Conservation (phyloP, 2,329 filamentous ascomycete species). For the Colletotrichum sidae region DNA sequence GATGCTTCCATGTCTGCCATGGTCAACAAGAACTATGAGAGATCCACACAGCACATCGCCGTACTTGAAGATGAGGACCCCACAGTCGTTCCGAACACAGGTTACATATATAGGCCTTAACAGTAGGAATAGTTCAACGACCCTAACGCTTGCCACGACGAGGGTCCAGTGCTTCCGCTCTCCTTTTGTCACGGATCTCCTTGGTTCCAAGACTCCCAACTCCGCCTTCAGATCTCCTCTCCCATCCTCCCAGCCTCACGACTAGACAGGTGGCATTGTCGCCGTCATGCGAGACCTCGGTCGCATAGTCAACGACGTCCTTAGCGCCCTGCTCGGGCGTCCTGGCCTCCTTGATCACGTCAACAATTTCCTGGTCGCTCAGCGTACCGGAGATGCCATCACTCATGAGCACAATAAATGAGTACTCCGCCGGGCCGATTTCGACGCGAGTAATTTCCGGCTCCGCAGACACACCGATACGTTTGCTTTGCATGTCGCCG, state of each 20-base stretch:
- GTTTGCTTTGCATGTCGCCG: constrained; percentile 91
- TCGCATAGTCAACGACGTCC: constrained; percentile 86
- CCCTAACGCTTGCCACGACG: constrained; percentile 70
- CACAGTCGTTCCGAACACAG: neutral
- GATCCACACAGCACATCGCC: too few relatives aligned
- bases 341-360: constrained; percentile 91
- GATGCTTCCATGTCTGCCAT: too few relatives aligned
- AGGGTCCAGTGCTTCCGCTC: constrained; percentile 84
- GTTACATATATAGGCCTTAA: neutral
- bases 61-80: neutral
- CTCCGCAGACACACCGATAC: constrained; percentile 93
- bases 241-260: constrained; percentile 76
- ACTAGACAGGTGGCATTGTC: constrained; percentile 79
- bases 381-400: constrained; percentile 91
- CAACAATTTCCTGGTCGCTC: constrained; percentile 93
- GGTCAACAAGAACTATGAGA: too few relatives aligned
- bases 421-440: constrained; percentile 84
- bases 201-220: constrained; percentile 90
- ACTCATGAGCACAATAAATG: constrained; percentile 87
- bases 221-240: constrained; percentile 83
- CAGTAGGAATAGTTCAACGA: neutral
- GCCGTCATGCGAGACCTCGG: constrained; percentile 78
- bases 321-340: constrained; percentile 88
- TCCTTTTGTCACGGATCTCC: constrained; percentile 87
- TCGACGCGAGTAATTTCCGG: constrained; percentile 87